Conservation (phyloP, 176 grass and related monocot species). For the Coix lacrymajobi region DNA sequence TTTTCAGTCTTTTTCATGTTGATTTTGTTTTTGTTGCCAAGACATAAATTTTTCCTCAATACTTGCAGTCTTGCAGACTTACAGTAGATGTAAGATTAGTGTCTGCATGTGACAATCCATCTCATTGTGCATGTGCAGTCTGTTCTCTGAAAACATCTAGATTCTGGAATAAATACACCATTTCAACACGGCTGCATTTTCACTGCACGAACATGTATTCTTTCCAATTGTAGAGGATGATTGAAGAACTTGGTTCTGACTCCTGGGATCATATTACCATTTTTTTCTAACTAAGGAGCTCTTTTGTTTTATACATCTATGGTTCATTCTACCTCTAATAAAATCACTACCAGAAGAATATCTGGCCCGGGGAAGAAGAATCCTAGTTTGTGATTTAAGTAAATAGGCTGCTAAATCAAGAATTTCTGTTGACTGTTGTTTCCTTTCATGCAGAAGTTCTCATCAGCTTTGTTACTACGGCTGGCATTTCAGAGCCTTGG, state of each 20-base stretch:
- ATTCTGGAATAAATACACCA: background rate
- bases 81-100: background rate
- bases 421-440: conserved; percentile 18
- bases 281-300: background rate
- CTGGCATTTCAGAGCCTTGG: conserved; percentile 98
- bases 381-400: background rate
- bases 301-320: background rate
- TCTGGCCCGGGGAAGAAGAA: background rate
- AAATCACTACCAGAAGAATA: background rate
- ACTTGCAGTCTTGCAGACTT: background rate
- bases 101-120: conserved; percentile 19
- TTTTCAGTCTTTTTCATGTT: background rate
- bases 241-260: background rate
- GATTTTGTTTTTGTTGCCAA: background rate
- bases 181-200: background rate
- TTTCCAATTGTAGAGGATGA: background rate
- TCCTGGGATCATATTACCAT: background rate
- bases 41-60: background rate
- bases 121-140: background rate
- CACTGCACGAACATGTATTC: background rate
- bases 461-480: conserved; percentile 53
- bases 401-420: background rate
- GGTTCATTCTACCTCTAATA: background rate
- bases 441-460: conserved; percentile 70
- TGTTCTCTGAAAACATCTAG: background rate